Conservation (phyloP, 225 moss, liverwort and hornwort genomes). For the Polytrichum formosum region DNA sequence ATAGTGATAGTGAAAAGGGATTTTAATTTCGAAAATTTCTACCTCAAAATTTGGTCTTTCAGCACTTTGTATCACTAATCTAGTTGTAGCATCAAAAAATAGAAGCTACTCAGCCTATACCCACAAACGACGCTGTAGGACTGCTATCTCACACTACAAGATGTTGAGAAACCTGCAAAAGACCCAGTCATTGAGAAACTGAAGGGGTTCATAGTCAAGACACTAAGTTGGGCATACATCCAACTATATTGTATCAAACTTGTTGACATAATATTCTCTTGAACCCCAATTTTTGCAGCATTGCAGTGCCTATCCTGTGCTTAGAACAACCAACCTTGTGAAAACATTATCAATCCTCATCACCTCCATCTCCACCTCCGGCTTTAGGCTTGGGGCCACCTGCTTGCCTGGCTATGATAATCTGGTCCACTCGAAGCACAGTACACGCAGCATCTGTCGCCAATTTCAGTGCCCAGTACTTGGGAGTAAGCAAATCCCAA, state of each 20-base stretch:
- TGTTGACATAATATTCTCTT: slow-evolving; percentile 1
- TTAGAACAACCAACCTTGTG: not conserved
- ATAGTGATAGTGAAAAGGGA: no score
- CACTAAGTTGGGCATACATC: not conserved
- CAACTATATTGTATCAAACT: not conserved
- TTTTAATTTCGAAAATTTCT: no score
- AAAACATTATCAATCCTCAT: slow-evolving; percentile 14
- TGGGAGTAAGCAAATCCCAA: slow-evolving; percentile 73
- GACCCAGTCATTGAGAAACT: not conserved
- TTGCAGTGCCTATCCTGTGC: not conserved
- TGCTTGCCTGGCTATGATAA: slow-evolving; percentile 93
- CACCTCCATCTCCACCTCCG: slow-evolving; percentile 35
- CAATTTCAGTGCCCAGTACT: slow-evolving; percentile 81
- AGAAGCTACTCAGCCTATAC: not conserved
- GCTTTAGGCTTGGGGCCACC: slow-evolving; percentile 78
- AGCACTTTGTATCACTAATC: no score
- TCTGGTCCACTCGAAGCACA: slow-evolving; percentile 88
- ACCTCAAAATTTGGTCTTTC: no score
- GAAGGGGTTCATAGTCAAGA: not conserved
- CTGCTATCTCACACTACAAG: not conserved
- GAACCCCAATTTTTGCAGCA: not conserved
- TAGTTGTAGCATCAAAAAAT: no score
- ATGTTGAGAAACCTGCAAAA: not conserved
- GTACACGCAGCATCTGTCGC: slow-evolving; percentile 86
- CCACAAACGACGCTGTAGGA: not conserved